These are phyloP conservation scores for Candida ascalaphidarum DNA, from an alignment of 805 yeast species.

Conservation along the genomic window DNA sequence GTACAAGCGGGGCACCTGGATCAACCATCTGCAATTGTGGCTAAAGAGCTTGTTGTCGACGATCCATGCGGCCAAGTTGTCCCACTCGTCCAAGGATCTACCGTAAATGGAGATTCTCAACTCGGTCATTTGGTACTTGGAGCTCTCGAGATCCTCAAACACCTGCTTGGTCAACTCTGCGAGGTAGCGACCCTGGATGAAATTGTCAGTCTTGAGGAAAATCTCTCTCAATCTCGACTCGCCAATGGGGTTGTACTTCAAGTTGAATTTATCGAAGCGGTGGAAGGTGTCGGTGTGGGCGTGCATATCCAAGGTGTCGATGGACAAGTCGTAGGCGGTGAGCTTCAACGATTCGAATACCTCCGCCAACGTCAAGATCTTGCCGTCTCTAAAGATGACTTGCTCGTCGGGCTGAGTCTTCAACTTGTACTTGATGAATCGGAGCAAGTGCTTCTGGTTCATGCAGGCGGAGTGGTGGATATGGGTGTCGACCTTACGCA, in stretches of 20 bases:
- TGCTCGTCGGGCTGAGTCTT: slow-evolving; percentile 80
- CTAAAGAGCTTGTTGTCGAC: slow-evolving; percentile 85
- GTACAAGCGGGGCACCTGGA: slow-evolving; percentile 91
- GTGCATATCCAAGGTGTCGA: slow-evolving; percentile 98
- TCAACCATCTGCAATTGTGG: slow-evolving; percentile 93
- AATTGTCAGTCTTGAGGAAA: slow-evolving; percentile 91
- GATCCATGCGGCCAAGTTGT: slow-evolving; percentile 90
- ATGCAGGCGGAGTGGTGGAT: slow-evolving; percentile 98
- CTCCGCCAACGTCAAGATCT: slow-evolving; percentile 74
- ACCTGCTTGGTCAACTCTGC: slow-evolving; percentile 95
- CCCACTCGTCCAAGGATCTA: slow-evolving; percentile 87
- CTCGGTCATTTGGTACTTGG: slow-evolving; percentile 96
- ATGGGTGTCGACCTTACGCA: slow-evolving; percentile 95
- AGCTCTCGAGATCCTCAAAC: slow-evolving; percentile 84
- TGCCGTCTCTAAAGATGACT: slow-evolving; percentile 90
- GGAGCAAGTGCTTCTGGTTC: slow-evolving; percentile 93
- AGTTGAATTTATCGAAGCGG: slow-evolving; percentile 92
- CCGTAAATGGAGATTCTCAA: slow-evolving; percentile 94
- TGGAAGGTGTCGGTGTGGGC: slow-evolving; percentile 98
- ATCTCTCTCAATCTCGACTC: slow-evolving; percentile 96
- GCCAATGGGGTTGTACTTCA: slow-evolving; percentile 96
- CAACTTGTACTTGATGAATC: slow-evolving; percentile 91
- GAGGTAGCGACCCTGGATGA: slow-evolving; percentile 75
- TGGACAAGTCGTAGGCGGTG: slow-evolving; percentile 90
- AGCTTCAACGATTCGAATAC: slow-evolving; percentile 87